phyloP scores from a whole-genome alignment of 345 rosid genomes.

The Syzygium oleosum region DNA sequence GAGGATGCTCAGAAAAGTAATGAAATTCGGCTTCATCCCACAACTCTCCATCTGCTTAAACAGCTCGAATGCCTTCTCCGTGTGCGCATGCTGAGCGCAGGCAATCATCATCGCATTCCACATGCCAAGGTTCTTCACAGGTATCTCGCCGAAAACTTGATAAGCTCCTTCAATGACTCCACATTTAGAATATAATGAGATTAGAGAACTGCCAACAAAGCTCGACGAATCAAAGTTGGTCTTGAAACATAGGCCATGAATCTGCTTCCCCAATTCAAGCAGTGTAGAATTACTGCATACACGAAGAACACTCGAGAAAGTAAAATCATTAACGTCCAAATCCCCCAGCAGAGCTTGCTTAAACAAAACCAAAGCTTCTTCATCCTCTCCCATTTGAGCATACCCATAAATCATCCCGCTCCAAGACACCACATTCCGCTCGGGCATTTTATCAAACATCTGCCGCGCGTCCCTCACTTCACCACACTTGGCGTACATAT shows the following conservation, averaged over 20 bases:
- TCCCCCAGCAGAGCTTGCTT: conserved; percentile 46
- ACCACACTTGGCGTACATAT: conserved; percentile 82
- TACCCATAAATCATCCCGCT: conserved; percentile 90
- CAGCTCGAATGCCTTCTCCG: conserved; percentile 33
- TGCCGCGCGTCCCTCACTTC: conserved; percentile 46
- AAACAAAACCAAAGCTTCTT: conserved; percentile 62
- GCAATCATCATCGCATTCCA: conserved; percentile 93
- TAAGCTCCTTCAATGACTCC: conserved; percentile 65
- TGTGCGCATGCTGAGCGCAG: conserved; percentile 68
- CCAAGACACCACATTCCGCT: conserved; percentile 83
- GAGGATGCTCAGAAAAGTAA: conserved; percentile 62
- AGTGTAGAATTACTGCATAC: conserved; percentile 68
- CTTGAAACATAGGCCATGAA: conserved; percentile 76
- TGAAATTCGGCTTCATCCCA: conserved; percentile 69
- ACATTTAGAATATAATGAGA: conserved; percentile 74
- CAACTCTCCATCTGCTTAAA: conserved; percentile 46
- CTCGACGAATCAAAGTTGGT: conserved; percentile 53
- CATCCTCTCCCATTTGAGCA: conserved; percentile 60
- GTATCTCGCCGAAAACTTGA: conserved; percentile 44
- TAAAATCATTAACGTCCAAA: conserved; percentile 73
- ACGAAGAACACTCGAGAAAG: conserved; percentile 65
- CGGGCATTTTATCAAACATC: conserved; percentile 81
- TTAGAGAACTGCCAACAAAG: conserved; percentile 72
- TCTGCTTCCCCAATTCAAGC: conserved; percentile 77
- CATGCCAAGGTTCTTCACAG: conserved; percentile 56